Conservation (phyloP, 805 yeast genomes). For the Starmerella stigmatis region DNA sequence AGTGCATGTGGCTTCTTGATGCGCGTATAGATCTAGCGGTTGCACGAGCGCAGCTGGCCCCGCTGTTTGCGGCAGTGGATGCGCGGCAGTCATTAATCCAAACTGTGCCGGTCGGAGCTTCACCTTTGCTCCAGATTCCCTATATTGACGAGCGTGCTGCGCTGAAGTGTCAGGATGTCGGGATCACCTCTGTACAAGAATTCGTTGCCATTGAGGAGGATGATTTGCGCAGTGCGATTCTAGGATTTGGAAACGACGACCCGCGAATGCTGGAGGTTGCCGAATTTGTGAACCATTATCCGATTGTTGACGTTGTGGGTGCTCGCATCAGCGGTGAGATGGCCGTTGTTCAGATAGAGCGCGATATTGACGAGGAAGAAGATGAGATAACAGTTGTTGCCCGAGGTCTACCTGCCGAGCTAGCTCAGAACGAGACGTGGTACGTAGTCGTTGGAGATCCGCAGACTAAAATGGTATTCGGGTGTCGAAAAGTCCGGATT, state of each 20-base stretch:
- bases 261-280: slow-evolving; percentile 53
- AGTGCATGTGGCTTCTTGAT: slow-evolving; percentile 39
- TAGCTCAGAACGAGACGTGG: slow-evolving; percentile 36
- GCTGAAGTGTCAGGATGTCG: slow-evolving; percentile 39
- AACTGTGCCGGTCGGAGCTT: slow-evolving; percentile 72
- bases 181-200: slow-evolving; percentile 68
- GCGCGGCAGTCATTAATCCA: slow-evolving; percentile 79
- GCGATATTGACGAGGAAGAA: slow-evolving; percentile 60
- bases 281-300: slow-evolving; percentile 78
- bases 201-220: slow-evolving; percentile 68
- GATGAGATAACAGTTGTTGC: slow-evolving; percentile 41
- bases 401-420: not conserved
- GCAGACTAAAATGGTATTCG: slow-evolving; percentile 49
- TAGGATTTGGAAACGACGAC: slow-evolving; percentile 42
- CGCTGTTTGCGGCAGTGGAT: slow-evolving; percentile 64
- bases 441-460: slow-evolving; percentile 79
- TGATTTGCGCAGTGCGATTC: slow-evolving; percentile 42
- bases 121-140: slow-evolving; percentile 75
- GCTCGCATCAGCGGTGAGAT: slow-evolving; percentile 43
- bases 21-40: slow-evolving; percentile 54
- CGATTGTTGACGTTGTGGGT: slow-evolving; percentile 63
- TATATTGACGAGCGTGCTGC: slow-evolving; percentile 44
- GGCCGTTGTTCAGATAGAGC: slow-evolving; percentile 35
- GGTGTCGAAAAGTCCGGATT: slow-evolving; percentile 55
- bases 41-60: not conserved